Conservation (phyloP, 1,284 basidiomycete species). For the Phlebopus sp. region DNA sequence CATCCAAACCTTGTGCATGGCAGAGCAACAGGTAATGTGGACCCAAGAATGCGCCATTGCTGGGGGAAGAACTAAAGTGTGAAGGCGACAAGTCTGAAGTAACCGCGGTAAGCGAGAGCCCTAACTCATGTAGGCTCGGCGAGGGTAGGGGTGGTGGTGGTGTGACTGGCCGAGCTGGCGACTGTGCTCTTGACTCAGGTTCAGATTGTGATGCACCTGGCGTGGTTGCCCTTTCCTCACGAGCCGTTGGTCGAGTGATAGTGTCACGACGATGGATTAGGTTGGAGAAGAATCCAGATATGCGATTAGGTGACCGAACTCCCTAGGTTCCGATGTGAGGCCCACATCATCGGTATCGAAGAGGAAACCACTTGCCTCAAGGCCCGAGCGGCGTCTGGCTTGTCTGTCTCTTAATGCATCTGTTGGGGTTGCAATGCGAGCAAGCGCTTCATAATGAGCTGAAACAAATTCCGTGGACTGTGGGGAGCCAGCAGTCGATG, state of each 20-base stretch:
- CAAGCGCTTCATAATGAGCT: slow-evolving; percentile 24
- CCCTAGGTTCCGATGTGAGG: slow-evolving; percentile 32
- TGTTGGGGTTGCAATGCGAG: slow-evolving; percentile 11
- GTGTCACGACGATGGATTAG: slow-evolving; percentile 70
- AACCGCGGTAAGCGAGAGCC: slow-evolving; percentile 63
- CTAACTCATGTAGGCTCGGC: slow-evolving; percentile 71
- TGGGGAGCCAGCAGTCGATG: slow-evolving; percentile 26
- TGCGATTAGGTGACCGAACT: slow-evolving; percentile 62
- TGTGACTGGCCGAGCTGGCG: slow-evolving; percentile 53
- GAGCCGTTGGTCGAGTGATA: slow-evolving; percentile 24
- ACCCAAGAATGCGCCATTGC: slow-evolving; percentile 70
- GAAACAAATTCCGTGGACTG: slow-evolving; percentile 21
- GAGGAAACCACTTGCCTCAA: slow-evolving; percentile 40
- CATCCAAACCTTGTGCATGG: slow-evolving; percentile 78
- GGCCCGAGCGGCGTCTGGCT: slow-evolving; percentile 40
- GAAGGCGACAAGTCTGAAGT: slow-evolving; percentile 67
- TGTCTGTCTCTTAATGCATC: slow-evolving; percentile 27
- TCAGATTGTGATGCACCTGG: slow-evolving; percentile 21
- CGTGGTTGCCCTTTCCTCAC: slow-evolving; percentile 30
- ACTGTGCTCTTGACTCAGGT: slow-evolving; percentile 45
- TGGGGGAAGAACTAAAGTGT: slow-evolving; percentile 72
- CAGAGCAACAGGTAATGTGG: slow-evolving; percentile 81
- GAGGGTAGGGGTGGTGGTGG: slow-evolving; percentile 69
- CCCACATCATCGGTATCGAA: slow-evolving; percentile 18
- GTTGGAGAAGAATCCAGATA: slow-evolving; percentile 79